Base-by-base conservation (phyloP, 192 early-diverging fungal species). In the Coemansia sp. region DNA sequence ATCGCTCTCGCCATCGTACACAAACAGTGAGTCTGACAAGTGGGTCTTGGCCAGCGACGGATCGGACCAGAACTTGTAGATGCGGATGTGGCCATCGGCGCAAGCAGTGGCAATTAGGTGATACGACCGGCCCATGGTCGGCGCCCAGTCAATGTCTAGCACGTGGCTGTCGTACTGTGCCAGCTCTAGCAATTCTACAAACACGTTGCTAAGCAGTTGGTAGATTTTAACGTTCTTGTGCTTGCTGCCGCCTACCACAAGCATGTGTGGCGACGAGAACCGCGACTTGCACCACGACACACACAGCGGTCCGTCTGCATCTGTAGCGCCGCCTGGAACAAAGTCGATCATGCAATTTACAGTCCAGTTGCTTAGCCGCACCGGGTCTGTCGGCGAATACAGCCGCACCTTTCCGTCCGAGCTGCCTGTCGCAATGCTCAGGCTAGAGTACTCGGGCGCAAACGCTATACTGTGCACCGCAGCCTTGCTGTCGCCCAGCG, bases 381-480 rank as follows among this genome's bases (percentile, higher is more conserved):
- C 84, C 4, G 88, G 83, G 64, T 96, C 92, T 63, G 87, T 74
- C 2, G 91, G 90, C 71, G 95, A 93, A 68, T 96, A 96, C 38
- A 98, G 90, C 56, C 91, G 77, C 23, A 95, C 84, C 17, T 85
- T 81, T 21, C 93, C 93, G 78, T 97, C 94, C 1, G 93, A 85
- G 23, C 89, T 86, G 50, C 82, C 83, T 3, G 89, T 79, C 2
- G 94, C 94, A 57, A 97, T 70, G 59, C 89, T 86, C 50, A 97
- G 82, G 19, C 90, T 88, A 26, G 84, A 69, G 69, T 91, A 87
- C 72, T 88, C 86, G 12, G 94, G 95, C 23, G 93, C 88, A 83
- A 97, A 97, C 59, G 89, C 89, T n/a, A 97, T 84, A 77, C 89
- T 90, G 68, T 92, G 89, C 7, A 96, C 91, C 3, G 88, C 84